A percentile compares a stretch with the other conserved stretches of the same genome.
These are phyloP conservation scores for Xylariaceae sp. DNA, from an alignment of 2,329 filamentous ascomycete species.

Conservation along the genomic window DNA sequence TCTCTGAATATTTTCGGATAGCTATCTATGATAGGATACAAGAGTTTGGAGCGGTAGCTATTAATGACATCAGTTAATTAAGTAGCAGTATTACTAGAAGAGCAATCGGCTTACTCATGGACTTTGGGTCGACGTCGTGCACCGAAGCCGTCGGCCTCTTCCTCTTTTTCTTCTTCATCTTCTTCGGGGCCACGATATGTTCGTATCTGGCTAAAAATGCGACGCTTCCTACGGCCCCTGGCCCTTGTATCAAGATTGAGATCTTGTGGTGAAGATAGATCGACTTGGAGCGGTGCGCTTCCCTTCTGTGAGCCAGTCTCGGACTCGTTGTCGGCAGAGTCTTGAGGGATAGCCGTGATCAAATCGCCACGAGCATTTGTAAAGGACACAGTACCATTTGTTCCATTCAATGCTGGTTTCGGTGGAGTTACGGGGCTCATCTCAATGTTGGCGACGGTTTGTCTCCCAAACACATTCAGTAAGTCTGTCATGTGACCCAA, in stretches of 20 bases:
- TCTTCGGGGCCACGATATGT: constrained; percentile 30
- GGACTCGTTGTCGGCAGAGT: constrained; percentile 28
- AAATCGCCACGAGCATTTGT: constrained; percentile 28
- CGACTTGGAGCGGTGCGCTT: constrained; percentile 35
- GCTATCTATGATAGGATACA: constrained; percentile 77
- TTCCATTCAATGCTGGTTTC: constrained; percentile 26
- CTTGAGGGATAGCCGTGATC: constrained; percentile 29
- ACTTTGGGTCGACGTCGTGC: constrained; percentile 26
- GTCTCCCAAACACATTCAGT: constrained; percentile 72
- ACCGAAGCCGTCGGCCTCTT: constrained; percentile 22
- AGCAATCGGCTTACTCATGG: constrained; percentile 26
- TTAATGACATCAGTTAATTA: constrained; percentile 6
- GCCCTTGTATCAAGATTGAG: constrained; percentile 23
- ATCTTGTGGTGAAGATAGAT: constrained; percentile 39
- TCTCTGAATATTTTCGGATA: constrained; percentile 71
- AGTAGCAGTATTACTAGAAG: not conserved
- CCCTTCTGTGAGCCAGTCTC: constrained; percentile 27
- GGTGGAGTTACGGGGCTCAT: constrained; percentile 53
- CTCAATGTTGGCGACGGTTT: constrained; percentile 70
- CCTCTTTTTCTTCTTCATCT: constrained; percentile 21
- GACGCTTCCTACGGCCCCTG: constrained; percentile 27
- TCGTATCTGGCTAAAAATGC: constrained; percentile 42
- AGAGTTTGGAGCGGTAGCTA: constrained; percentile 52
- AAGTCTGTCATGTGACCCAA: constrained; percentile 61
- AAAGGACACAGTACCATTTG: constrained; percentile 15